Conservation (phyloP, 129 eudicot genomes). For the Saposhnikovia divaricata region DNA sequence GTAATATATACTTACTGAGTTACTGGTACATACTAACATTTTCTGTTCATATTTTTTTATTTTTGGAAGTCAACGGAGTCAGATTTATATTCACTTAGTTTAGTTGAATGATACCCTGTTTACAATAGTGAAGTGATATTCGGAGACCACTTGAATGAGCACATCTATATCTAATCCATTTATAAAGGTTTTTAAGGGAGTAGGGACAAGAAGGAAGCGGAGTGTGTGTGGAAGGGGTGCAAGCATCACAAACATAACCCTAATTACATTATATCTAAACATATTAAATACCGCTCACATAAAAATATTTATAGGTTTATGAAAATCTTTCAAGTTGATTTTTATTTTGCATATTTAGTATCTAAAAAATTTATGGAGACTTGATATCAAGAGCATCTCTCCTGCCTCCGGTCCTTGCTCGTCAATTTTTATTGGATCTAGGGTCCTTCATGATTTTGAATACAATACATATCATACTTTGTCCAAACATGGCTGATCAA, state of each 20-base stretch:
- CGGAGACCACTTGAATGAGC: no score
- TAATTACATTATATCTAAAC: background rate
- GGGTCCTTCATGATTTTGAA: background rate
- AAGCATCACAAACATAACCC: background rate
- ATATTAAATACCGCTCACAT: background rate
- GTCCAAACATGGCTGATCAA: background rate
- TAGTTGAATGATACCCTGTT: no score
- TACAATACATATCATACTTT: background rate
- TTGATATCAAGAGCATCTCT: background rate
- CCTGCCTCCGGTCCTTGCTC: background rate
- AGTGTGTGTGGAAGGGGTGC: background rate
- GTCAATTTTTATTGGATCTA: background rate
- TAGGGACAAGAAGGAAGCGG: background rate
- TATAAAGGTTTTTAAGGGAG: no score
- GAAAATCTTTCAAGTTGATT: background rate
- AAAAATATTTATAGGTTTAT: background rate
- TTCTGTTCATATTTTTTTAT: no score
- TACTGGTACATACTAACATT: no score
- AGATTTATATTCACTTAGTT: no score
- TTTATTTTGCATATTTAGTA: background rate
- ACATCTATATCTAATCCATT: no score
- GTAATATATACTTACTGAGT: no score
- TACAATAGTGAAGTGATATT: no score
- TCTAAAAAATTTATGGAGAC: background rate
- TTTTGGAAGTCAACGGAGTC: no score